Evolutionary conservation across 345 rosid species (phyloP), one percentile per base, ranked within the genome.

Genomic region (Arabidopsis suecica): DNA sequence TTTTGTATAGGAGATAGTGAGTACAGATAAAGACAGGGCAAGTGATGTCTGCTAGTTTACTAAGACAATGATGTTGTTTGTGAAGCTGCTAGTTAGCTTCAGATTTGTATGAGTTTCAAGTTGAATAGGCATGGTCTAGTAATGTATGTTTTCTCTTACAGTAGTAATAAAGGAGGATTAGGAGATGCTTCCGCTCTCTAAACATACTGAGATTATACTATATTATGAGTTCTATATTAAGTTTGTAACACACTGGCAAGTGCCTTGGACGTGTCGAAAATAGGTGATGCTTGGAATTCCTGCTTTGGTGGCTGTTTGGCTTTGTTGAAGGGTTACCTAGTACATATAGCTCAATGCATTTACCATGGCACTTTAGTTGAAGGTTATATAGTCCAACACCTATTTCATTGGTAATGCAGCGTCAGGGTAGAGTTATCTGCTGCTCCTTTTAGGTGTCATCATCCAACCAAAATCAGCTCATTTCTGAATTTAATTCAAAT

Each of bases 41-140:
- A 49, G 33, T 40, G 54, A 22, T 69, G 41, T 47, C 1, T 57
- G 10, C 18, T 68, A 41, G 56, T 56, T 56, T 7, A 30, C 41
- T 42, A 42, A 33, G 22, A 14, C 50, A 14, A 4, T 37, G 28
- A 4, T 37, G 28, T 33, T 71, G 57, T 64, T 50, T 61, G 49
- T n/a, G 16, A 18, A 54, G 60, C 65, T 76, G 60, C 76, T 11
- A 23, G 32, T 56, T 44, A 77, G 59, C 71, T 69, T 44, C 63
- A 69, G 36, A 53, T 8, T 10, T 41, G 38, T 68, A 5, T 25
- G 40, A 5, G 9, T 23, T 36, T 53, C 36, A 4, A 36, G 48
- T 51, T 67, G 11, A 64, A 14, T 56, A 56, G 20, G 8, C 6
- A 45, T 70, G 9, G 68, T 67, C 9, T 44, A 66, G 50, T 60